Evolutionary conservation across 2,329 filamentous ascomycete species (phyloP), one percentile per base, ranked within the genome.

Genomic region (Sarocladiaceae sp.): DNA sequence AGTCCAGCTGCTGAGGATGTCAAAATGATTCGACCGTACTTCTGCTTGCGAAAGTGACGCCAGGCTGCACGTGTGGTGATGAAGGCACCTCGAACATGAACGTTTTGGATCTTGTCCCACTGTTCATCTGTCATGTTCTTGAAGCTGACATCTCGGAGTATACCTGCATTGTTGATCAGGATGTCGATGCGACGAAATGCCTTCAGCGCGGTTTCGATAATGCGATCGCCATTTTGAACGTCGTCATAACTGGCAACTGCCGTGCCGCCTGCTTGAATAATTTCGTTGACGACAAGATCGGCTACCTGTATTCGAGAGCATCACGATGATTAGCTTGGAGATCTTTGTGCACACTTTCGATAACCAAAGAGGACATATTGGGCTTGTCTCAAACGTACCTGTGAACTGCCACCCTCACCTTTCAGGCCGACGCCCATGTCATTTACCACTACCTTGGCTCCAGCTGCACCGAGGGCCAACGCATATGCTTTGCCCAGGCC

Each of bases 1-100:
- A 51, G 39, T 4, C 49, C 49, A 11, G 49, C 40, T 4, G 40
- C 49, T 12, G 33, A 40, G 5, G 49, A 40, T 5, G 49, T 51
- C 23, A 40, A 40, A 20, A 51, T 40, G 10, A 51, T 22, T 3
- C 49, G 49, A 39, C 49, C 49, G 17, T 51, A 51, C n/a, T 23
- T 23, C 36, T 51, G 49, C 25, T 26, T 31, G 8, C 39, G 20
- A 31, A 51, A 51, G 33, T 51, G 20, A 12, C 33, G 49, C 49
- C 49, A 51, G 13, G 49, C 49, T 8, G 49, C 49, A 8, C 33
- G n/a, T 6, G 23, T 40, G 49, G 39, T 51, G 17, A 25, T 28
- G 36, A 40, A 51, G 12, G 49, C 40, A 26, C 33, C 35, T 4
- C 49, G 33, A 4, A 51, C 33, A 23, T 51, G 49, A 6, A 51